Conservation (phyloP, 495 filamentous ascomycete genomes). For the Patellaria atrata region DNA sequence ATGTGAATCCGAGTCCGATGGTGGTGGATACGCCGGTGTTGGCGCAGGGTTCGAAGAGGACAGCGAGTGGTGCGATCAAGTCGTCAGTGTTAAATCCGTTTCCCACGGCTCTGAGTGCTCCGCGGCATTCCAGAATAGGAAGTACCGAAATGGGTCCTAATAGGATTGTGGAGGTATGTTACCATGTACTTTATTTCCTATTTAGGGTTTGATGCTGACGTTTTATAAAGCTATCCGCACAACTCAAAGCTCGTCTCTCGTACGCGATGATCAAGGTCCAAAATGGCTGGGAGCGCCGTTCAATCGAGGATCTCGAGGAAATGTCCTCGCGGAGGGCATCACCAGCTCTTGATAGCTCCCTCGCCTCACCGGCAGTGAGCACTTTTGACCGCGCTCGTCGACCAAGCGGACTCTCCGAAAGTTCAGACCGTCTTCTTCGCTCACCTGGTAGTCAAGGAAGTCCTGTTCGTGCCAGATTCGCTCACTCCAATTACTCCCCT, state of each 20-base stretch:
- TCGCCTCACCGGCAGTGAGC: conserved; percentile 12
- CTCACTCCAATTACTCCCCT: too few relatives aligned
- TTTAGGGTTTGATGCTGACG: conserved; percentile 10
- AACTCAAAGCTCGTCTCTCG: conserved; percentile 64
- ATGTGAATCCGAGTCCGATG: conserved; percentile 17
- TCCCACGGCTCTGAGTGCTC: conserved; percentile 4
- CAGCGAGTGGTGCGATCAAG: conserved; percentile 15
- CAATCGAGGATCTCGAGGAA: conserved; percentile 54
- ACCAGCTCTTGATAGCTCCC: conserved; percentile 6
- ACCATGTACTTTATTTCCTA: conserved; percentile 11
- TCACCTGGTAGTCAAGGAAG: too few relatives aligned
- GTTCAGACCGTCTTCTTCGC: too few relatives aligned
- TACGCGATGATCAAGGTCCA: conserved; percentile 87
- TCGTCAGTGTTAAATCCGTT: conserved; percentile 2
- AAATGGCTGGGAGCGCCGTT: conserved; percentile 63
- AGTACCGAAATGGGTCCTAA: conserved; percentile 46
- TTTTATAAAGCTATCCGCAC: conserved; percentile 48
- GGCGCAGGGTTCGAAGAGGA: conserved; percentile 15
- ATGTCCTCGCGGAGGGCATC: conserved; percentile 42
- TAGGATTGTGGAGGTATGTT: conserved; percentile 60
- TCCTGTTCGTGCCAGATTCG: too few relatives aligned
- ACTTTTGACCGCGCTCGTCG: conserved; percentile 13
- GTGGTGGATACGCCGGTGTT: conserved; percentile 12
- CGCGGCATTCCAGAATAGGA: conserved; percentile 56
- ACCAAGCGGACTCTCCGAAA: conserved; percentile 17